phyloP scores from a whole-genome alignment of 2,329 filamentous ascomycete genomes.

The Peltaster fructicola region DNA sequence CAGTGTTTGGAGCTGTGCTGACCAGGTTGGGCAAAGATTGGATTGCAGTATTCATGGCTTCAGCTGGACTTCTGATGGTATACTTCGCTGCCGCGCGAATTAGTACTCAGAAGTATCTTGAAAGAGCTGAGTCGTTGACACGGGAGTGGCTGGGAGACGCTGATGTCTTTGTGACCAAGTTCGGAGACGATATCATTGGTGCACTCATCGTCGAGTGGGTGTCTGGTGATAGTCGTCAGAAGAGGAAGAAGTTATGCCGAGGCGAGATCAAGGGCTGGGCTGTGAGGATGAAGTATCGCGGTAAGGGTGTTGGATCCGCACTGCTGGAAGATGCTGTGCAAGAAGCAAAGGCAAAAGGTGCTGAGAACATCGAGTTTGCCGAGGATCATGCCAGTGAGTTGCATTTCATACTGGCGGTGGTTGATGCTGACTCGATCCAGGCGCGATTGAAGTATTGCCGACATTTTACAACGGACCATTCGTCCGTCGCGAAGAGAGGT shows the following conservation, averaged over 20 bases:
- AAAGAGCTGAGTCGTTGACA: conserved; percentile 41
- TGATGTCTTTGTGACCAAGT: conserved; percentile 43
- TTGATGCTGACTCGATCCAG: conserved; percentile 8
- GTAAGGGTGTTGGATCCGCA: conserved; percentile 52
- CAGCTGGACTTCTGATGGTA: conserved; percentile 44
- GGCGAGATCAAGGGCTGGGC: conserved; percentile 71
- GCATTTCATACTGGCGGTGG: conserved; percentile 1
- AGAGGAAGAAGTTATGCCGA: conserved; percentile 38
- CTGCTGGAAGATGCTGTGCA: conserved; percentile 57
- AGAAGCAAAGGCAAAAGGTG: conserved; percentile 49
- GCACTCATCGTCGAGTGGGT: conserved; percentile 52
- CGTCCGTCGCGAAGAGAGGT: conserved; percentile 39
- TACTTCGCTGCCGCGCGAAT: conserved; percentile 45
- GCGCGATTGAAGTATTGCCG: conserved; percentile 41
- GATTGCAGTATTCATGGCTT: conserved; percentile 38
- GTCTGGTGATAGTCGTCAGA: conserved; percentile 23
- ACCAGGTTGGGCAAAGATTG: conserved; percentile 28
- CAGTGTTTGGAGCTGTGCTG: conserved; percentile 24
- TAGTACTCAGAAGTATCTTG: conserved; percentile 43
- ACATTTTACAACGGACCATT: conserved; percentile 45
- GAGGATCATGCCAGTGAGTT: conserved; percentile 57
- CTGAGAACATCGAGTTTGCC: conserved; percentile 55
- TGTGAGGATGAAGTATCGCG: conserved; percentile 49
- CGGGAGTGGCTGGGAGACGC: conserved; percentile 43
- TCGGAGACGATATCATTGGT: conserved; percentile 52